Base-by-base conservation (phyloP, 164 flowering plant species). In the Tetrastigma voinierianum region DNA sequence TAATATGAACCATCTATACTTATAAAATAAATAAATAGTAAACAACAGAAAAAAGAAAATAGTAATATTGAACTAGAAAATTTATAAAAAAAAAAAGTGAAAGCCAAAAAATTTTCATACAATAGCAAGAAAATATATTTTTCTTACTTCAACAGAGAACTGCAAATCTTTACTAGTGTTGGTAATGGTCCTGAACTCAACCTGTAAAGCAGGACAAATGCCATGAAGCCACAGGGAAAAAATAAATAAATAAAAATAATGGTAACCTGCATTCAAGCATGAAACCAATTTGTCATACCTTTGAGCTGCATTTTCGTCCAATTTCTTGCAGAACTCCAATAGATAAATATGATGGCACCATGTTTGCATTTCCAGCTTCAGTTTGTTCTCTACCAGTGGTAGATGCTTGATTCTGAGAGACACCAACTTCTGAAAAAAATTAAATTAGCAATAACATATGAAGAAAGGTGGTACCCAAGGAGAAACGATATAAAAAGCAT, bases 271-370 rank as follows among this genome's bases (percentile, higher is more conserved):
- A 16, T 9, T 63, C 0, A 59, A 48, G 25, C 9, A 3, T 20
- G 23, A 46, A 57, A 47, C 43, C 46, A 68, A 25, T 9, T 14
- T 54, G 48, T 32, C 40, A 0, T 81, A 91, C 98, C 98, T 90
- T 90, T 10, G 90, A 84, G 65, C 80, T 75, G 75, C 96, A 90
- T 72, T 88, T 80, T 46, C 88, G 74, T 62, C 89, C 98, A 81
- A 95, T 95, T 84, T 95, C 98, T 73, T 87, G 96, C 76, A 95
- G 78, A 40, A 83, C 98, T 40, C 83, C 81, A 54, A 89, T 83
- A 61, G 84, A 79, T 61, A 90, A 68, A 65, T 87, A 72, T 20
- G 91, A 71, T 18, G 82, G 77, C 46, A 78, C 68, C 46, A 66
- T 48, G 68, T 71, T 76, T 46, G 32, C 43, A 62, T 78, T 90